These are phyloP conservation scores for Nidula microcarpa DNA, from an alignment of 768 basidiomycete species.

Conservation along the genomic window DNA sequence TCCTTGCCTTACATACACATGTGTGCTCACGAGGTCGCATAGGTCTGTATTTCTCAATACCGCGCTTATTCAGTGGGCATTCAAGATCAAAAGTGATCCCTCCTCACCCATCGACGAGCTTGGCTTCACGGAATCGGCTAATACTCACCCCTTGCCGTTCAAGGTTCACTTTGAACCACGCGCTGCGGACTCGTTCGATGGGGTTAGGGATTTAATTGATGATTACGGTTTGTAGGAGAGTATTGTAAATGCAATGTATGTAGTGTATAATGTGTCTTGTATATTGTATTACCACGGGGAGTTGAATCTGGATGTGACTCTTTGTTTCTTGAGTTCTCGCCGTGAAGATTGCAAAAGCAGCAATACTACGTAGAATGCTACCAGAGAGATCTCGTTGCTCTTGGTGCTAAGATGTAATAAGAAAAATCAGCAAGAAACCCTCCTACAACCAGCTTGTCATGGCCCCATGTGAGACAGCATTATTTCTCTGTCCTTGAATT, in stretches of 20 bases:
- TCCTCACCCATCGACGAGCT: conserved; percentile 53
- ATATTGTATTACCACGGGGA: neutral
- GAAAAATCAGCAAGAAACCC: too few relatives aligned
- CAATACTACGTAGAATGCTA: too few relatives aligned
- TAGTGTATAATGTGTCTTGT: neutral
- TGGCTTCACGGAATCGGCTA: conserved; percentile 62
- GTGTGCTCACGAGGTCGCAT: neutral
- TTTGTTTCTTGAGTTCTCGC: too few relatives aligned
- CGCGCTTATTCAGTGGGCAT: conserved; percentile 63
- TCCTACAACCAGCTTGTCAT: too few relatives aligned
- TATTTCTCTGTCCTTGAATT: too few relatives aligned
- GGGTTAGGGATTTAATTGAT: conserved; percentile 34
- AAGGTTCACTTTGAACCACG: conserved; percentile 54
- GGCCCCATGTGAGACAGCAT: too few relatives aligned
- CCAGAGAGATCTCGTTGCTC: too few relatives aligned
- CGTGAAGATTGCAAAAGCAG: too few relatives aligned
- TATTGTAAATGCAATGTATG: neutral
- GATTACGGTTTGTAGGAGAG: conserved; percentile 29
- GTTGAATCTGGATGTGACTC: too few relatives aligned
- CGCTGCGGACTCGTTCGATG: conserved; percentile 22
- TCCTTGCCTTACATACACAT: neutral
- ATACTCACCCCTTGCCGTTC: conserved; percentile 64
- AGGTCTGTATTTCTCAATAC: conserved; percentile 67
- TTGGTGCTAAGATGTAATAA: too few relatives aligned
- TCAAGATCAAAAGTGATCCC: conserved; percentile 50